Base-by-base conservation (phyloP, 2,329 filamentous ascomycete genomes). In the Aspergillus felis region DNA sequence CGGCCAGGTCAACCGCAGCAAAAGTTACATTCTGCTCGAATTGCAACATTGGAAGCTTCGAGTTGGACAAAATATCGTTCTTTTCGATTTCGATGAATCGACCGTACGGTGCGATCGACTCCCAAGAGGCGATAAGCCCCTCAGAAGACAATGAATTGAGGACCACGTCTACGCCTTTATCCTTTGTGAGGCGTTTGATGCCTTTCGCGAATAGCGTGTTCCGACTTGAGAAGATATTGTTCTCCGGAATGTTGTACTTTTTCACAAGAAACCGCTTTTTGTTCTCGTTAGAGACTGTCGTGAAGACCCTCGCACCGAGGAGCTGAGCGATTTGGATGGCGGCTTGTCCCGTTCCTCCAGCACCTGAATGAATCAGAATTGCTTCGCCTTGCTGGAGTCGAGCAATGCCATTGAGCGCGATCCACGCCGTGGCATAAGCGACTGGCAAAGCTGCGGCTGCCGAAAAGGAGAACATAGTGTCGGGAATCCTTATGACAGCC, bases 321-420 rank as follows among this genome's bases (percentile, higher is more conserved):
- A 63, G 56, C 50, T 67, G 65, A 0, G 68, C 67, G 1, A 71
- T 42, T 56, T 66, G 65, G 35, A 71, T 68, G 1, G 65, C 66
- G 3, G 67, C 63, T 50, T 71, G 68, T 17, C 68, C 68, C 1
- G 67, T 65, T 54, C 66, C 67, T 27, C 68, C 66, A 4, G 68
- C 68, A 28, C 62, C 67, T 3, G 67, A 64, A 35, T 71, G 68
- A 14, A 71, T 66, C 2, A 71, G 56, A 24, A 69, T 48, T 2
- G 58, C 50, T 28, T 71, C 66, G 2, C 58, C 62, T 2, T 51
- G 14, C 51, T 63, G 58, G 0, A 70, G 55, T 3, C 52, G 41
- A 8, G 63, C 65, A 3, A 66, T 57, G 6, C 66, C 10, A 12
- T 20, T 41, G 2, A 61, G 17, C 6, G 53, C 51, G 4, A 51